phyloP scores from a whole-genome alignment of 2,329 filamentous ascomycete genomes.

The Hypoxylon sp. region DNA sequence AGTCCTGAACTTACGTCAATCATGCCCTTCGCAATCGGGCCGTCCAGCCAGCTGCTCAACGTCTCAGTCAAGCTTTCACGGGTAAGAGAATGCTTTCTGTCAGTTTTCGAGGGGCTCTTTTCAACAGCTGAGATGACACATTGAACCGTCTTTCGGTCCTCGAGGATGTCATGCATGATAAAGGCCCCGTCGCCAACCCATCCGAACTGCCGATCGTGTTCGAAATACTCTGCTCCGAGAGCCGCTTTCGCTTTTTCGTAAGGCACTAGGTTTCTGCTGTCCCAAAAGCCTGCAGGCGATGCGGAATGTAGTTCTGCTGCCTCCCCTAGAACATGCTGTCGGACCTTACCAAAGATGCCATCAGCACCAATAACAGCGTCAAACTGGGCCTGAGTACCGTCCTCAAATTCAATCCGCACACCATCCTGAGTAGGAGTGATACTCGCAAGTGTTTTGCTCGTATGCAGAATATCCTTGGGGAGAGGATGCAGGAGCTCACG shows the following conservation, averaged over 20 bases:
- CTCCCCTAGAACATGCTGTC: conserved; percentile 4
- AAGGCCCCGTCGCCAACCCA: conserved; percentile 14
- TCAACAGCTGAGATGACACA: conserved; percentile 17
- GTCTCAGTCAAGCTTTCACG: neutral
- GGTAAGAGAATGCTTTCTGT: conserved; percentile 3
- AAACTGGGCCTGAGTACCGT: neutral
- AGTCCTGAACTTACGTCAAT: neutral
- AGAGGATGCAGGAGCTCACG: conserved; percentile 2
- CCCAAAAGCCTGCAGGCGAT: conserved; percentile 8
- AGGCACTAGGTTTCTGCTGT: conserved; percentile 4
- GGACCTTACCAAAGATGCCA: conserved; percentile 11
- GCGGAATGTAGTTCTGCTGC: neutral
- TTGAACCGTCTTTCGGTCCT: conserved; percentile 14
- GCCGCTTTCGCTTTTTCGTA: neutral
- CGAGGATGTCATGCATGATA: conserved; percentile 15
- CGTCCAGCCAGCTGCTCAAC: neutral
- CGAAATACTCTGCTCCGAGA: conserved; percentile 1
- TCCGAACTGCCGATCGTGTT: neutral
- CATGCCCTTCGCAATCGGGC: conserved; percentile 4
- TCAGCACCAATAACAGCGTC: conserved; percentile 20
- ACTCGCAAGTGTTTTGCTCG: neutral
- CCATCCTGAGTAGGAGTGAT: neutral
- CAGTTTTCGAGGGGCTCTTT: neutral
- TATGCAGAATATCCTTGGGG: neutral
- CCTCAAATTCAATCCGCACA: conserved; percentile 1